Evolutionary conservation across 257 asterid species (phyloP).

Genomic region (Echium plantagineum): DNA sequence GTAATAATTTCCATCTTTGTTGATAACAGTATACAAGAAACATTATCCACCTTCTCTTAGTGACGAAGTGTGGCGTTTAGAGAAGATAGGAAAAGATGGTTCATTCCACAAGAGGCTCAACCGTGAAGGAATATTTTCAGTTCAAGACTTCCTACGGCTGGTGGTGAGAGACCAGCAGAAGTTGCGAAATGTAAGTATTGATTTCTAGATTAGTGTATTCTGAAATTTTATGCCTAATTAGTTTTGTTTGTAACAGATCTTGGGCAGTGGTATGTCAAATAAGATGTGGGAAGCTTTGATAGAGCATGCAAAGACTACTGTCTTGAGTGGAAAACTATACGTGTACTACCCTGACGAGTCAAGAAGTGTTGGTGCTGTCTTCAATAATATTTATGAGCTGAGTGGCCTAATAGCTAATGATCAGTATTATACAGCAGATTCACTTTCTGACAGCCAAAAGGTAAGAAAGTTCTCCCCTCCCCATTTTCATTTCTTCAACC

Average conservation of each 20-base stretch:
- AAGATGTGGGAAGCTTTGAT: constrained; percentile 98
- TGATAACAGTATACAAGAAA: constrained; percentile 74
- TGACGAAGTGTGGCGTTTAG: constrained; percentile 98
- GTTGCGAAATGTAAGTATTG: constrained; percentile 58
- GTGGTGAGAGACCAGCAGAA: constrained; percentile 83
- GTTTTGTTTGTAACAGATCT: constrained; percentile 39
- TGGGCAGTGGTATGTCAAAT: constrained; percentile 98
- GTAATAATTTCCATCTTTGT: constrained; percentile 13
- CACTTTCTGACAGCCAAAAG: constrained; percentile 95
- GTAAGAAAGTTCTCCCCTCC: constrained; percentile 16
- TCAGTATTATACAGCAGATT: constrained; percentile 70
- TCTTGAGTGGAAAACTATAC: constrained; percentile 84
- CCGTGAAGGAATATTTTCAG: constrained; percentile 63
- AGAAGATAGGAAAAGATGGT: constrained; percentile 99
- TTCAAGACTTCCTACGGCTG: constrained; percentile 88
- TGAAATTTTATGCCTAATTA: constrained; percentile 1
- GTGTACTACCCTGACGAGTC: constrained; percentile 78
- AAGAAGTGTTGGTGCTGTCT: constrained; percentile 65
- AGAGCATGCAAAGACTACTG: constrained; percentile 93
- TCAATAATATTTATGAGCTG: constrained; percentile 85
- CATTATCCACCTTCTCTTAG: constrained; percentile 90
- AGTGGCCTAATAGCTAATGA: constrained; percentile 78
- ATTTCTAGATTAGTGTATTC: background rate
- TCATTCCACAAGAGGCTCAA: constrained; percentile 94
- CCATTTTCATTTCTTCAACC: no score